Evolutionary conservation across 768 basidiomycete species (phyloP).

Genomic region (Mycena leptocephala): DNA sequence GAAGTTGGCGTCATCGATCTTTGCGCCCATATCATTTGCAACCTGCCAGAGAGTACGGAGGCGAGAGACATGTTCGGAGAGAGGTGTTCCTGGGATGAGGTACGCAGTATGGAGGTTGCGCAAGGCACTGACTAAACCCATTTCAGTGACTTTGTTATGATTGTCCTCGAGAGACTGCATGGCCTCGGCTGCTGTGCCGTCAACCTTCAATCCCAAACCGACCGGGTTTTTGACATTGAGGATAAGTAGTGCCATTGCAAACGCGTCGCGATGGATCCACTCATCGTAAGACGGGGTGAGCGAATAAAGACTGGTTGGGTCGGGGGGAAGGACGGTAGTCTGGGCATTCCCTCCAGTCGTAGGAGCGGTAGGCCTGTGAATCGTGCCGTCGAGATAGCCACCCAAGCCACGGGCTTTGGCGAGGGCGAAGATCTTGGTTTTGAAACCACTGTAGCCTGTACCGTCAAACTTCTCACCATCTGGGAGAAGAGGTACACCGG

Average conservation of each 20-base stretch:
- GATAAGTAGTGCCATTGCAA: neutral
- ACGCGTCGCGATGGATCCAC: neutral
- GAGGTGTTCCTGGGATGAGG: slow-evolving; percentile 22
- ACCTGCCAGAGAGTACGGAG: slow-evolving; percentile 33
- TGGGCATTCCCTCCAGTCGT: neutral
- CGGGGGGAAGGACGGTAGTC: neutral
- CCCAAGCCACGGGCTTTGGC: too few relatives aligned
- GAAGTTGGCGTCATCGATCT: slow-evolving; percentile 34
- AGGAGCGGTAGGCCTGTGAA: slow-evolving; percentile 12
- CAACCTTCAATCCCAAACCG: slow-evolving; percentile 33
- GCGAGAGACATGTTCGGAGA: slow-evolving; percentile 32
- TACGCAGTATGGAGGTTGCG: neutral
- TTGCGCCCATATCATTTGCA: slow-evolving; percentile 37
- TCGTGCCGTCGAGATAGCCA: slow-evolving; percentile 43
- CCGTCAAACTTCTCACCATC: too few relatives aligned
- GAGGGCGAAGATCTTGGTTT: too few relatives aligned
- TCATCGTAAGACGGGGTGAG: neutral
- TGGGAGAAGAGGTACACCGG: slow-evolving; percentile 37
- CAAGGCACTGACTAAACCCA: slow-evolving; percentile 30
- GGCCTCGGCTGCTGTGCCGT: slow-evolving; percentile 33
- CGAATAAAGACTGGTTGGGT: slow-evolving; percentile 8
- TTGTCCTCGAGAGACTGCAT: slow-evolving; percentile 33
- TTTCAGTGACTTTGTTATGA: slow-evolving; percentile 29
- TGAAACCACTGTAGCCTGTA: too few relatives aligned
- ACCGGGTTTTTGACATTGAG: slow-evolving; percentile 38